phyloP scores from a whole-genome alignment of 345 rosid genomes.

The Pelargonium nanum region DNA sequence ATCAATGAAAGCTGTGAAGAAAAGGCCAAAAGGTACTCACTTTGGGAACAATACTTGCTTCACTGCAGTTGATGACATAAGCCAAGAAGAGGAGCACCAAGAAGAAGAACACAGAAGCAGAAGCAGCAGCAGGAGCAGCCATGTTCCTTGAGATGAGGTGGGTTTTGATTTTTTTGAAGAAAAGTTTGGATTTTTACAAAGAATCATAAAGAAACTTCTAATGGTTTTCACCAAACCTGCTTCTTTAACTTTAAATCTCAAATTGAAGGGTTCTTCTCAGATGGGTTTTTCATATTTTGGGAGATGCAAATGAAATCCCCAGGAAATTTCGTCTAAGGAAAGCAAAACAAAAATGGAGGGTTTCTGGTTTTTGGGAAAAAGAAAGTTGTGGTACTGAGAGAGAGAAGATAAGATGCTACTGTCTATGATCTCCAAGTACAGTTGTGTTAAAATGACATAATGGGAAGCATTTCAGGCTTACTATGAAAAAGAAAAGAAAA shows the following conservation, averaged over 20 bases:
- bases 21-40: slow-evolving; percentile 23
- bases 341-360: neutral
- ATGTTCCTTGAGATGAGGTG: neutral
- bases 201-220: neutral
- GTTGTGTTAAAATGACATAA: too few species aligned
- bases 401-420: too few species aligned
- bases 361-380: neutral
- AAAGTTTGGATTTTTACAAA: neutral
- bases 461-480: too few species aligned
- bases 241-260: neutral
- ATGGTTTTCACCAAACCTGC: neutral
- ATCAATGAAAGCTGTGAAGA: neutral
- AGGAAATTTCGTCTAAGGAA: neutral
- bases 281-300: neutral
- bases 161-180: neutral
- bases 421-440: too few species aligned
- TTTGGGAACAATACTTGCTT: slow-evolving; percentile 19
- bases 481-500: too few species aligned
- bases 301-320: neutral
- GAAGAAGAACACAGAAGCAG: slow-evolving; percentile 1
- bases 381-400: neutral
- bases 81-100: slow-evolving; percentile 26
- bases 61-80: slow-evolving; percentile 21
- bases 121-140: neutral
- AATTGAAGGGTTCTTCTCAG: neutral